Conservation (phyloP, 2,329 filamentous ascomycete genomes). For the Lecanicillium sp. region DNA sequence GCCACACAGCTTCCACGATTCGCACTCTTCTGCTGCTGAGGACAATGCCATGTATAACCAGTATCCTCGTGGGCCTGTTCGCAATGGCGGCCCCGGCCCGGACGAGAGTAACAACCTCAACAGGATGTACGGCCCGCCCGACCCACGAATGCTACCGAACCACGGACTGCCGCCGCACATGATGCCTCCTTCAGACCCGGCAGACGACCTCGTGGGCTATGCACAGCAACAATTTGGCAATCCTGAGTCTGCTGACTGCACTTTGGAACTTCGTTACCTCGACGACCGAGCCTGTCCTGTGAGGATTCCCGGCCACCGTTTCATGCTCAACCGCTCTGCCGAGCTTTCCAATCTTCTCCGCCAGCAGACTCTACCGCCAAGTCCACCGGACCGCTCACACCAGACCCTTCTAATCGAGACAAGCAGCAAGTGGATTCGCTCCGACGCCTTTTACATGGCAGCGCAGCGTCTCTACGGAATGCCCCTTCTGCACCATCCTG, state of each 20-base stretch:
- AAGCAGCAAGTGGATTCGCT: constrained; percentile 43
- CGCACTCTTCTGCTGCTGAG: constrained; percentile 47
- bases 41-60: constrained; percentile 34
- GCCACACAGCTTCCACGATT: constrained; percentile 55
- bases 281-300: constrained; percentile 27
- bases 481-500: constrained; percentile 34
- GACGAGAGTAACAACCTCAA: constrained; percentile 23
- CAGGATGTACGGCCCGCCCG: constrained; percentile 21
- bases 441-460: constrained; percentile 49
- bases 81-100: constrained; percentile 25
- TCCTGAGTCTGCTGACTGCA: constrained; percentile 30
- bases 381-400: constrained; percentile 14
- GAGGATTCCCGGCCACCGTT: constrained; percentile 44
- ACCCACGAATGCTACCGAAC: constrained; percentile 25
- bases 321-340: constrained; percentile 46
- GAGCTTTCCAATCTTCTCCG: constrained; percentile 19
- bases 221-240: constrained; percentile 27
- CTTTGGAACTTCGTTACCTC: constrained; percentile 32
- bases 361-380: constrained; percentile 22
- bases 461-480: constrained; percentile 51
- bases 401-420: constrained; percentile 34
- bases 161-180: constrained; percentile 19
- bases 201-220: constrained; percentile 35
- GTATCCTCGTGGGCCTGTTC: constrained; percentile 28
- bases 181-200: constrained; percentile 19